A percentile compares a stretch with the other conserved stretches of the same genome.
phyloP scores from a whole-genome alignment of 139 green algal species.

The Chlorella vulgaris region DNA sequence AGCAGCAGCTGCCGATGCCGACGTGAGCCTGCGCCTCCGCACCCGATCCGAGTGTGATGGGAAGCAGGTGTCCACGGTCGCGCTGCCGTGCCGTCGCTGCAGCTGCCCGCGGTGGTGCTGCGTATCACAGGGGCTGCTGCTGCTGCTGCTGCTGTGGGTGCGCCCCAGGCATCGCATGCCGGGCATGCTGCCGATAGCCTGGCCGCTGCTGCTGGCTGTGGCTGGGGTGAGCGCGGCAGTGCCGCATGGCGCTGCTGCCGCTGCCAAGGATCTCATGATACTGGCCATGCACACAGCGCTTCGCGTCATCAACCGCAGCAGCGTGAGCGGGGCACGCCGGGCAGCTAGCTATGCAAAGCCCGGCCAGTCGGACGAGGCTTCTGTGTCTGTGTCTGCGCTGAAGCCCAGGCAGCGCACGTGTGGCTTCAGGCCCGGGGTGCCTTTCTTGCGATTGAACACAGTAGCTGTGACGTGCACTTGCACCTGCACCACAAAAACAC shows the following conservation, averaged over 20 bases:
- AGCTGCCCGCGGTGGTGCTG: too few relatives aligned
- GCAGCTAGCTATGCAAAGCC: conserved; percentile 30
- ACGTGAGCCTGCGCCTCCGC: neutral
- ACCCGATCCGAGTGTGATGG: neutral
- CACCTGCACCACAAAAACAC: conserved; percentile 2
- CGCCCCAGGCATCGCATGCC: too few relatives aligned
- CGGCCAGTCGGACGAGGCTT: conserved; percentile 32
- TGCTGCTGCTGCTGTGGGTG: too few relatives aligned
- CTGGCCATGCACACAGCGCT: too few relatives aligned
- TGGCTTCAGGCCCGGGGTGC: conserved; percentile 15
- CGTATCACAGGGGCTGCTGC: too few relatives aligned
- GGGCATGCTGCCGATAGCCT: too few relatives aligned
- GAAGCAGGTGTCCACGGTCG: neutral
- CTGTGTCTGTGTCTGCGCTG: conserved; percentile 30
- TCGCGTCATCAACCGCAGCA: too few relatives aligned
- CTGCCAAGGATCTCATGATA: too few relatives aligned
- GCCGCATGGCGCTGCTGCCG: too few relatives aligned
- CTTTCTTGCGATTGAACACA: conserved; percentile 25
- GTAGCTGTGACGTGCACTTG: conserved; percentile 15
- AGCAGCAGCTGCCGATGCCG: neutral
- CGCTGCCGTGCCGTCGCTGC: neutral
- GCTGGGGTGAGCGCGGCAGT: too few relatives aligned
- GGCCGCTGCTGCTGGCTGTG: too few relatives aligned
- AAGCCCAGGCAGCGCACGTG: conserved; percentile 34
- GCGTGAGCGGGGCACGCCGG: too few relatives aligned